These are phyloP conservation scores for Chaetomiaceae sp. DNA, from an alignment of 2,329 filamentous ascomycete species.

Conservation along the genomic window DNA sequence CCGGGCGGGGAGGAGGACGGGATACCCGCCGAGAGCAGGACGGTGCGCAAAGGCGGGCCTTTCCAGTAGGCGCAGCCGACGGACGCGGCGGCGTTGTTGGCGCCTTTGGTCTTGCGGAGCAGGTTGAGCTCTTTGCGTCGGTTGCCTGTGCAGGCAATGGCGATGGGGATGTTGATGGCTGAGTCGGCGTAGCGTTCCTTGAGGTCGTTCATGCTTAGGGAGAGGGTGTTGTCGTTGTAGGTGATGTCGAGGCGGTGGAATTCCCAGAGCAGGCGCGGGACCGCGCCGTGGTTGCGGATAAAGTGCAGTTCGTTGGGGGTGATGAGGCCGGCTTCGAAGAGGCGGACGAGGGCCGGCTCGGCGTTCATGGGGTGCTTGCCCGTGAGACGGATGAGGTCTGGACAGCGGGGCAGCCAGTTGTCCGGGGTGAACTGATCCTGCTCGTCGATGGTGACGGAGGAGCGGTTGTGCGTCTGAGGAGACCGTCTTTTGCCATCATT, in stretches of 20 bases:
- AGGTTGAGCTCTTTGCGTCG: conserved; percentile 50
- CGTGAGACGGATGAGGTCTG: conserved; percentile 45
- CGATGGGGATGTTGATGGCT: conserved; percentile 44
- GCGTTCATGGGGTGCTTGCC: conserved; percentile 51
- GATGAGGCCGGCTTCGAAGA: conserved; percentile 45
- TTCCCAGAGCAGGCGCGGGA: conserved; percentile 47
- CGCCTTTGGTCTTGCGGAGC: conserved; percentile 44
- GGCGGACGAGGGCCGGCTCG: conserved; percentile 39
- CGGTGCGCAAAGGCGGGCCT: conserved; percentile 41
- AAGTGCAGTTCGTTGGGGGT: conserved; percentile 50
- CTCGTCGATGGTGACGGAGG: conserved; percentile 40
- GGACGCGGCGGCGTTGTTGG: conserved; percentile 43
- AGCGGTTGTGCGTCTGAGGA: conserved; percentile 22
- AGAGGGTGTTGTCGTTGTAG: conserved; percentile 33
- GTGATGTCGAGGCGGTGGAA: conserved; percentile 44
- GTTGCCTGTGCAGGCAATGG: conserved; percentile 47
- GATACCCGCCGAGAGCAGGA: conserved; percentile 40
- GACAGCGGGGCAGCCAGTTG: conserved; percentile 48
- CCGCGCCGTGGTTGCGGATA: conserved; percentile 50
- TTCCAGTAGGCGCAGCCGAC: conserved; percentile 49
- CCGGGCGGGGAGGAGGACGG: conserved; percentile 16
- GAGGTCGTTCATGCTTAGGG: conserved; percentile 42
- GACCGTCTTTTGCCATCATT: conserved; percentile 34
- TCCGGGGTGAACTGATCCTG: conserved; percentile 49
- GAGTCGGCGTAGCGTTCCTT: conserved; percentile 35